Evolutionary conservation across 805 yeast genomes (phyloP), one percentile per base, ranked within the genome.

Genomic region (Vanderwaltozyma tropicalis): DNA sequence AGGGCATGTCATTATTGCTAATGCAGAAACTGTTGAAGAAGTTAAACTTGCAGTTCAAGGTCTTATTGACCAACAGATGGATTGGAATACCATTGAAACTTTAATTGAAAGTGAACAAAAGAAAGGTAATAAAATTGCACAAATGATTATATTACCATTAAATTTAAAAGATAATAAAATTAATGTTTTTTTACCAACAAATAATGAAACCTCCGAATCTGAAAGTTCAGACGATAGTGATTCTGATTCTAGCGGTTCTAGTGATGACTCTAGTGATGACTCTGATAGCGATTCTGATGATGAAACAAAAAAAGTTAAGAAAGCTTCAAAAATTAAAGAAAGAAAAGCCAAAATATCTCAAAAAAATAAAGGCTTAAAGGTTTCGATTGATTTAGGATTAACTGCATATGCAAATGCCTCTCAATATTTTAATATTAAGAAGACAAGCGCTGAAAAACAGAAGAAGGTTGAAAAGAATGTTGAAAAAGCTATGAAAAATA

Each of bases 321-420:
- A 33, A 27, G n/a, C 8, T 22, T 39, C n/a, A 17, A 34, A 25
- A 33, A 34, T 25, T 20, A 5, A 16, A 38, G 26, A 37, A 40
- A 37, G 20, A 22, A 14, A 25, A 40, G 13, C 19, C 10, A 24
- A 38, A 30, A 39, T 29, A 43, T 14, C 38, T 19, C 37, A 48
- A 39, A 43, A 25, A 39, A 30, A 43, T 5, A 28, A 58, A 45
- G 18, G 50, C 50, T 14, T 80, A 3, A 66, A 69, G 12, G 80
- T 81, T 4, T 67, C 72, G 38, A 77, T 89, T 37, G 88, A 85
- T 47, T 65, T 89, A 1, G 55, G 68, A 0, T 61, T 78, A 8
- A 78, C 94, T 1, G 87, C 96, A 0, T 87, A 74, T 66, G 95
- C 96, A 1, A 89, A 89, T 60, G 88, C 96, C 0, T 71, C 89